phyloP scores from a whole-genome alignment of 2,329 filamentous ascomycete genomes.

The Aspergillus novofumigatus region DNA sequence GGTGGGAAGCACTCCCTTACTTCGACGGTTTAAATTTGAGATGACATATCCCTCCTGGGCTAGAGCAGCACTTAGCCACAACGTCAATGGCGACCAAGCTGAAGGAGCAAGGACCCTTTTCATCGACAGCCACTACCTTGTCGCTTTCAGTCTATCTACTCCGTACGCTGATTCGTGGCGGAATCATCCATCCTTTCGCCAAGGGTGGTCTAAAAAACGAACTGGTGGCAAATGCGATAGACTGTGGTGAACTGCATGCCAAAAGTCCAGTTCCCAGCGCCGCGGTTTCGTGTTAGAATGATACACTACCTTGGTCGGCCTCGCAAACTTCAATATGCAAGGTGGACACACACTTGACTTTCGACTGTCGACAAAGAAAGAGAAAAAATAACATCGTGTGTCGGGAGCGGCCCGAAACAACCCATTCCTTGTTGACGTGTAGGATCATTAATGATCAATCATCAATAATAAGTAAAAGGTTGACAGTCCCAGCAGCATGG shows the following conservation, averaged over 20 bases:
- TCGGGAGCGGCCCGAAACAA: constrained; percentile 17
- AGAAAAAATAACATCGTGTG: background rate
- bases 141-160: background rate
- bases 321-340: background rate
- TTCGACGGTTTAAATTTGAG: background rate
- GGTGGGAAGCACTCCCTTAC: background rate
- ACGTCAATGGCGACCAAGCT: background rate
- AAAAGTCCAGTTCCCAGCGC: background rate
- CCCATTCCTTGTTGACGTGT: constrained; percentile 10
- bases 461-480: constrained; percentile 7
- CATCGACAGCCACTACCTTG: background rate
- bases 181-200: background rate
- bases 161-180: background rate
- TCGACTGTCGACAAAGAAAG: background rate
- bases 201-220: background rate
- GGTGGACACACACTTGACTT: background rate
- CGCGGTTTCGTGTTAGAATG: background rate
- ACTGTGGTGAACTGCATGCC: background rate
- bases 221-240: background rate
- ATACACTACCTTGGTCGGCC: too few relatives aligned
- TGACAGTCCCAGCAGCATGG: constrained; percentile 13
- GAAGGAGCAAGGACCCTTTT: background rate
- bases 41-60: background rate
- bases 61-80: background rate
- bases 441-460: constrained; percentile 6